Evolutionary conservation across 148 eudicot genomes (phyloP), one percentile per base, ranked within the genome.

Genomic region (Chenopodium formosanum): DNA sequence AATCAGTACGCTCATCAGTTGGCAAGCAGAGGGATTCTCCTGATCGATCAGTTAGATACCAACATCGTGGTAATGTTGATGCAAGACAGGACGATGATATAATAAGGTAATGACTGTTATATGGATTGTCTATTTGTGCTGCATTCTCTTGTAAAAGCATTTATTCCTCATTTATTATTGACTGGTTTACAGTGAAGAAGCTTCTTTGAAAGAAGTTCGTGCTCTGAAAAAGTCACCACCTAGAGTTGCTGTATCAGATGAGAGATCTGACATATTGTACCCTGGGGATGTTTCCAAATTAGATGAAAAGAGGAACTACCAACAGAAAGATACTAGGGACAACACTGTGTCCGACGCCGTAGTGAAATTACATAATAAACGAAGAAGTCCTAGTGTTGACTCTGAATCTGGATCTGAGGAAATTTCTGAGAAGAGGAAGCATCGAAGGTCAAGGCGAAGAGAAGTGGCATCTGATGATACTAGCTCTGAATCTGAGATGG

Each of bases 401-500:
- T 80, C 85, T 84, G 92, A 82, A 84, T 86, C 98, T 84, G 91
- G 76, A 22, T 88, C 88, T 47, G 91, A 86, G 75, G 91, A 83
- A 78, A 90, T 77, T 82, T 75, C 84, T 83, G 92, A 81, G 56
- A 94, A 88, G 88, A 88, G 94, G 86, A 96, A 94, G 86, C 97
- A 87, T 73, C 89, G 83, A 84, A 90, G 89, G 85, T 88, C 93
- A 37, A 85, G 84, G 74, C 87, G 88, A 80, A 72, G 83, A 64
- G 95, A 94, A 70, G 82, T 75, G 40, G 83, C 79, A 60, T 94
- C 98, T 69, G 97, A 91, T 87, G 90, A 84, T 75, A 78, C 85
- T 78, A 94, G 97, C 78, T 82, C 84, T 83, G 98, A 91, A 82
- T 94, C 99, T 72, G 86, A 88, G 80, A 34, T 86, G 48, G 98